Base-by-base conservation (phyloP, 1,139 yeast species). In the Lodderomyces theae region DNA sequence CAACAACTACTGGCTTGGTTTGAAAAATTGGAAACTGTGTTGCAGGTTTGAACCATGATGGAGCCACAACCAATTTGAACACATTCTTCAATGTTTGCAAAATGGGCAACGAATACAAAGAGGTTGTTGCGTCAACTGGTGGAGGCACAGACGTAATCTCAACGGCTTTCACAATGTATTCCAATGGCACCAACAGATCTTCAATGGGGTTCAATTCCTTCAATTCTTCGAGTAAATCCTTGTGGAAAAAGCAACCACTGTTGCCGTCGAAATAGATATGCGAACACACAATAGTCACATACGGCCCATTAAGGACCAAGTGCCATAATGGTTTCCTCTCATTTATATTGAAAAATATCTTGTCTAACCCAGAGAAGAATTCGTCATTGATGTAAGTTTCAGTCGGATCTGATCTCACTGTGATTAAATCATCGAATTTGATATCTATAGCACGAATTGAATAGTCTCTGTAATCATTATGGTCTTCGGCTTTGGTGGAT, bases 191-290 rank as follows among this genome's bases (percentile, higher is more conserved):
- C 3, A 40, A 37, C 13, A 28, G 33, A 17, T 35, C 37, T 17
- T 39, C 40, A 8, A 29, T 10, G 8, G 7, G 19, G 13, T 23
- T 24, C 26, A 39, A 21, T 7, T 40, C 23, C 16, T 42, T 41
- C 5, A 51, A 25, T 17, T 38, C 35, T 21, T 34, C 28, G 17
- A 56, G 42, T 39, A 69, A 56, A 24, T 64, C 63, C 9, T 51
- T 45, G 39, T 66, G 72, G 49, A 70, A 67, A 19, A 50, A 47
- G 6, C 51, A 45, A 1, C 61, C 69, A 8, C 69, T 52, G 12
- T 51, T 55, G 3, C 75, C 76, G 48, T 70, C 75, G 31, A 63
- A 57, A 15, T 60, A 45, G 1, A 59, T 33, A 47, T 70, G 76
- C 42, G 68, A 68, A 41, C 60, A 60, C 12, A 51, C 51, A 24